Base-by-base conservation (phyloP, 2,329 filamentous ascomycete species). In the Colletotrichum sp. region DNA sequence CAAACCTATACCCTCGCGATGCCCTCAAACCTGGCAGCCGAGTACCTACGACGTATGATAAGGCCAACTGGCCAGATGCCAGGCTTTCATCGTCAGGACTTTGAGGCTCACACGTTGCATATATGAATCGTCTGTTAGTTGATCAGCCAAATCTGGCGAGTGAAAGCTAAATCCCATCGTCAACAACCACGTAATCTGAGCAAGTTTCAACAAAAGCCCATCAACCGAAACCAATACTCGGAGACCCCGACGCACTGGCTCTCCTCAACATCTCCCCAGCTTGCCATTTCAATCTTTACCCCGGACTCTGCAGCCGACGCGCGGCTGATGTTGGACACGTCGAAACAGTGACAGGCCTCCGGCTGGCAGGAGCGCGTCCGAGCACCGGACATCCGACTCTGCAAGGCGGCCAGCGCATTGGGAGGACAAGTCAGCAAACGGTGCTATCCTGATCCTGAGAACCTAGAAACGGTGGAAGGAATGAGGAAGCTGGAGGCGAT, bases 341-440 rank as follows among this genome's bases (percentile, higher is more conserved):
- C 62, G 32, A 65, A 68, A 75, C 64, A 9, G 43, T 39, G 39
- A 68, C 43, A 73, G 43, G 34, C 39, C 64, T 43, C 30, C 30
- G 7, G 25, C n/a, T 58, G 34, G 56, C 64, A 30, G 56, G n/a
- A 68, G 56, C 56, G 43, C 30, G 73, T 52, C 70, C 62, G 34
- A 73, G 70, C 73, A 73, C 48, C 70, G 34, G 64, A 61, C 64
- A 65, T 65, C 48, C 64, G 55, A 39, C n/a, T 28, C 27, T 43
- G 16, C 52, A 16, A 69, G 30, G 25, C 16, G 30, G 30, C 15
- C 30, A 62, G 30, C 32, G 30, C 27, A 32, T 36, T 36, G 4
- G n/a, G 30, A 22, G 32, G 32, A 62, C 58, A 22, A 34, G 12
- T 34, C 58, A 22, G 28, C 58, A 62, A 34, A 30, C 28, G 43